phyloP scores from a whole-genome alignment of 75 land plant species.

The Larix kaempferi region DNA sequence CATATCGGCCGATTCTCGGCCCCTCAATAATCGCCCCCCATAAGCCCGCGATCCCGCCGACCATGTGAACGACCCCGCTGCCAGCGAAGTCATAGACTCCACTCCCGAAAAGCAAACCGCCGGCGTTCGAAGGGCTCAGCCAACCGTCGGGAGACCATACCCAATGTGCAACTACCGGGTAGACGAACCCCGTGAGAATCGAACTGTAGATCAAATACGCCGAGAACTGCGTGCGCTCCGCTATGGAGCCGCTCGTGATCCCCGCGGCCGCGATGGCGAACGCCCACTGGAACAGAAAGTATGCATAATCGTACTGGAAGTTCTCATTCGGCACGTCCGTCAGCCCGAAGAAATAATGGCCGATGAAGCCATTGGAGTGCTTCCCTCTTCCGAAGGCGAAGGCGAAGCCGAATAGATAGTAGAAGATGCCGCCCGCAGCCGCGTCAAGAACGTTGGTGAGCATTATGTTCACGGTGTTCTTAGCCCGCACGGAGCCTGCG shows the following conservation, averaged over 20 bases:
- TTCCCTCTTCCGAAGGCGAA: conserved; percentile 55
- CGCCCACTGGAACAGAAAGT: conserved; percentile 77
- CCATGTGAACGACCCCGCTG: conserved; percentile 35
- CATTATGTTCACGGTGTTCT: conserved; percentile 82
- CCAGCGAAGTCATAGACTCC: conserved; percentile 39
- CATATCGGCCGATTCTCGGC: conserved; percentile 30
- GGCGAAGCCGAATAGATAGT: conserved; percentile 68
- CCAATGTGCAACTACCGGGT: conserved; percentile 74
- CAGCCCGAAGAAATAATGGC: conserved; percentile 51
- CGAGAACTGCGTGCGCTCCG: conserved; percentile 71
- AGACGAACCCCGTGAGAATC: conserved; percentile 68
- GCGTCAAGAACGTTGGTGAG: conserved; percentile 83
- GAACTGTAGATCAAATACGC: conserved; percentile 69
- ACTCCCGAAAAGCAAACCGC: conserved; percentile 19
- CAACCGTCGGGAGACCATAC: conserved; percentile 52
- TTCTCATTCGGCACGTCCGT: conserved; percentile 19
- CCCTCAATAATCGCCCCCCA: conserved; percentile 37
- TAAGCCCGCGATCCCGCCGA: conserved; percentile 36
- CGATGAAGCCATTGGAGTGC: conserved; percentile 63
- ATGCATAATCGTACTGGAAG: conserved; percentile 42
- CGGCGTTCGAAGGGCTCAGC: conserved; percentile 26
- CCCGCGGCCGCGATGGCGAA: conserved; percentile 82
- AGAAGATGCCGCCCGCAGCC: conserved; percentile 61
- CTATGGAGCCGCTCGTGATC: conserved; percentile 68
- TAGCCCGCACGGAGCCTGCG: conserved; percentile 76